Base-by-base conservation (phyloP, 768 basidiomycete genomes). In the Solioccasus polychromus region DNA sequence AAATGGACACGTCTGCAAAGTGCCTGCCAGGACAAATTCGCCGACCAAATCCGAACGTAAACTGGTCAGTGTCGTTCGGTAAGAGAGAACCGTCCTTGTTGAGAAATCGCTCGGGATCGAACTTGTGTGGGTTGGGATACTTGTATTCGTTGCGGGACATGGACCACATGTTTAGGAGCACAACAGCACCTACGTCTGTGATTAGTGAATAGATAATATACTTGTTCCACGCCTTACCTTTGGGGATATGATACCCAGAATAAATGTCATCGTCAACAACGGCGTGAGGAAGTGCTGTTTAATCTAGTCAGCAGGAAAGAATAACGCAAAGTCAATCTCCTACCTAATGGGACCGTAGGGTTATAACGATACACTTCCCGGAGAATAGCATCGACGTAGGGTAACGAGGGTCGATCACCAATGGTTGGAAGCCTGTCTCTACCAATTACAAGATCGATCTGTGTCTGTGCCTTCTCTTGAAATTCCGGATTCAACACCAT, bases 171-270 rank as follows among this genome's bases (percentile, higher is more conserved):
- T 53, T 53, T 2, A 45, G 15, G 6, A 53, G 14, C 3, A 53
- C 3, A 3, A 53, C 15, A 19, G 51, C 29, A 20, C 52, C 52
- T 53, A 12, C 17, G 17, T 17, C 10, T 12, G 18, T 18, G 32
- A 18, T 34, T 17, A 5, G 32, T 18, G 14, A 31, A 17, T 34
- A 15, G 32, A 34, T 6, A 34, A 12, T 17, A 4, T 34, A 15
- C 26, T 26, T 34, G 30, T n/a, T n/a, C 1, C 4, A 30, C 29
- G 5, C 22, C 22, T 42, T 5, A 52, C 51, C 52, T 45, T 71
- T 69, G 8, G 80, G 79, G 38, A 83, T 82, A 9, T 73, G 58
- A 46, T 75, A 75, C 14, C 71, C 69, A 25, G 60, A 50, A 48
- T 75, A 75, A n/a, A 65, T 47, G 35, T 74, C 74, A 23, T 73